Evolutionary conservation across 2,329 filamentous ascomycete species (phyloP), one percentile per base, ranked within the genome.

Genomic region (Akanthomyces muscarius): DNA sequence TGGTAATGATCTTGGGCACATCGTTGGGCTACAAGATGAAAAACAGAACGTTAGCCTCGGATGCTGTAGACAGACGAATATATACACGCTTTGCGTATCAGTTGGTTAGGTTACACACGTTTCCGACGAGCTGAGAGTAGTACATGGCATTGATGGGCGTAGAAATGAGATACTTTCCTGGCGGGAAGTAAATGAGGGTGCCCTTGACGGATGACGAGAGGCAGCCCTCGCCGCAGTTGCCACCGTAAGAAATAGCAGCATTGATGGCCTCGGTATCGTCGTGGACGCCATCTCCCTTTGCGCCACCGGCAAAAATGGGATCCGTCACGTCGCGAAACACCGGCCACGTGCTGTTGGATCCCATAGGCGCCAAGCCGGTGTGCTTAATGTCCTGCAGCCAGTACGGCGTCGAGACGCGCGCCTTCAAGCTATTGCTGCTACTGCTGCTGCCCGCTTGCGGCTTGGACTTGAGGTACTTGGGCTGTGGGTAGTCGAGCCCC

Each of bases 91-190:
- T 1, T 21, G 21, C 1, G 30, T 53, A 7, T 30, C 2, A 51
- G 21, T 4, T 53, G 25, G 14, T 33, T 36, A 53, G 10, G 13
- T 33, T 33, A 10, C 50, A 1, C 18, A 53, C 50, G 38, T 56
- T 41, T 6, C 60, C 60, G 14, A 62, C 60, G 4, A 62, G 51
- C 41, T 62, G 51, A n/a, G 51, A 62, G 60, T 62, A 57, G 52
- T 62, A 62, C 38, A 56, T 56, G 23, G 60, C 52, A 48, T 62
- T 55, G 18, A 62, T 62, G 5, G 42, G 60, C 4, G 51, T 30
- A 7, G 51, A 62, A 48, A 62, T 62, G 3, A 62, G 51, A 48
- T 62, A 62, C 25, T 47, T 62, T 36, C 60, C 60, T 4, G 36
- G 21, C 5, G 51, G 51, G 38, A 62, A 62, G 41, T 56, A 62